Percentiles rank a stretch among this genome's conserved stretches.
phyloP scores from a whole-genome alignment of 75 land plant genomes.

The Pinus tabuliformis region DNA sequence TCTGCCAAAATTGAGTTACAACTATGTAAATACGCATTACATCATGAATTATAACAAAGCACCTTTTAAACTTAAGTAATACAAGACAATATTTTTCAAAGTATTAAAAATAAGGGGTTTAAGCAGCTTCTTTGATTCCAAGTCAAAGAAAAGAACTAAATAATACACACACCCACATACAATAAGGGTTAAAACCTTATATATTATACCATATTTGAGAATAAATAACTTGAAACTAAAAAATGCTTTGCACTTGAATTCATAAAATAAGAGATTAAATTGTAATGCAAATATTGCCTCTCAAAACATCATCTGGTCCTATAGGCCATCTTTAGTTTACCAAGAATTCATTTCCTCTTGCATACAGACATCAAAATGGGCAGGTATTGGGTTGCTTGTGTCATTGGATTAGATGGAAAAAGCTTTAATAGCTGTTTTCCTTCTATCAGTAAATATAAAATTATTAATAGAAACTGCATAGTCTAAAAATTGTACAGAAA shows the following conservation, averaged over 20 bases:
- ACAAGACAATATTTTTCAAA: too few species aligned
- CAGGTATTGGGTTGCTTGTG: background rate
- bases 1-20: conserved; percentile 38
- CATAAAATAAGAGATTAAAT: background rate
- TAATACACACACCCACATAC: too few species aligned
- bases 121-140: too few species aligned
- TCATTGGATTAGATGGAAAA: background rate
- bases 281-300: too few species aligned
- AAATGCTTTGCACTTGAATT: background rate
- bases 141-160: too few species aligned
- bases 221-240: background rate
- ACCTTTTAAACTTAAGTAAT: too few species aligned
- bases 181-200: too few species aligned
- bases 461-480: background rate
- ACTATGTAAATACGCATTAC: background rate
- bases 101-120: too few species aligned
- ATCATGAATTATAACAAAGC: background rate
- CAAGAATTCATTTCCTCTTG: background rate
- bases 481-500: background rate
- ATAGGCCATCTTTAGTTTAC: background rate
- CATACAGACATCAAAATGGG: background rate
- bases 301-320: too few species aligned
- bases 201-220: background rate
- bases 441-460: background rate
- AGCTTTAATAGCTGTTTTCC: too few species aligned